These are phyloP conservation scores for Monosporozyma solicola DNA, from an alignment of 805 yeast genomes.

Conservation along the genomic window DNA sequence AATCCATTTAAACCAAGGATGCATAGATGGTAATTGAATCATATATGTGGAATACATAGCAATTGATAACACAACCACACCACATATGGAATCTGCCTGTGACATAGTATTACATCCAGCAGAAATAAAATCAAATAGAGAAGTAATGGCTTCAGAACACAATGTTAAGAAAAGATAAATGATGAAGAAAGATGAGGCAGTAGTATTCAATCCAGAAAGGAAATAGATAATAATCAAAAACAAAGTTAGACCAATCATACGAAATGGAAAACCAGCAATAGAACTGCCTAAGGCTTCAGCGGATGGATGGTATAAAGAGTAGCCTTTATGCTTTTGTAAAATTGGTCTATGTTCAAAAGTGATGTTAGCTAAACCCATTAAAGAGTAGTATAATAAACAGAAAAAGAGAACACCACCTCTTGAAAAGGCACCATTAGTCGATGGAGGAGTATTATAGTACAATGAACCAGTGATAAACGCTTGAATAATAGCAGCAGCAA, in stretches of 20 bases:
- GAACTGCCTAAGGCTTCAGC: conserved; percentile 63
- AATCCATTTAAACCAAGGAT: conserved; percentile 61
- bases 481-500: conserved; percentile 36
- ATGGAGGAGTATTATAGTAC: conserved; percentile 42
- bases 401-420: conserved; percentile 60
- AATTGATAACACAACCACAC: conserved; percentile 40
- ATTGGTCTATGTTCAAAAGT: conserved; percentile 48
- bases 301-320: conserved; percentile 67
- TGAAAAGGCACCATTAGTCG: conserved; percentile 51
- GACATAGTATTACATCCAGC: conserved; percentile 40
- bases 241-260: conserved; percentile 36
- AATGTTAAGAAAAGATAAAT: conserved; percentile 34
- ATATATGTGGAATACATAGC: conserved; percentile 53
- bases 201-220: conserved; percentile 41
- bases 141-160: conserved; percentile 21
- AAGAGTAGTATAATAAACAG: conserved; percentile 43
- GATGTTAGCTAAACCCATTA: conserved; percentile 43
- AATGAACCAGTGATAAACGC: conserved; percentile 56
- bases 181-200: conserved; percentile 49
- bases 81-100: conserved; percentile 50
- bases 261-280: conserved; percentile 55
- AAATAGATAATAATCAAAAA: conserved; percentile 49
- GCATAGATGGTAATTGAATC: conserved; percentile 51
- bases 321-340: conserved; percentile 61
- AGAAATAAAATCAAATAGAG: conserved; percentile 45